These are phyloP conservation scores for Penicillium coprophilum DNA, from an alignment of 495 filamentous ascomycete species.

Conservation along the genomic window DNA sequence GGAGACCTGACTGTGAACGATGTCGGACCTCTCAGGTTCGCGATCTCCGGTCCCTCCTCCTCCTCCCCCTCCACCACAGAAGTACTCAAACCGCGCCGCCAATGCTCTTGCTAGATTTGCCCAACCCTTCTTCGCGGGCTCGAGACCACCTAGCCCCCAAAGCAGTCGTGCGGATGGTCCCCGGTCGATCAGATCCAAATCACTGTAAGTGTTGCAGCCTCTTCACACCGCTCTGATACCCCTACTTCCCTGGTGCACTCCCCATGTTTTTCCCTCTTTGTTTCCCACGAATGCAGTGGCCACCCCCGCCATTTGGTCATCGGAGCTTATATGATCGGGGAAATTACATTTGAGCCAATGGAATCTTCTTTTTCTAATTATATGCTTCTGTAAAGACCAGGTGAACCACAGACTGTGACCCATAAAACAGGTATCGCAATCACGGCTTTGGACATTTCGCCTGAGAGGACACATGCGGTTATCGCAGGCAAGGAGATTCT, in stretches of 20 bases:
- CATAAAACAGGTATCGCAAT: constrained; percentile 74
- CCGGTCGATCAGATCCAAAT: constrained; percentile 45
- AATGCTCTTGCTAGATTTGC: constrained; percentile 58
- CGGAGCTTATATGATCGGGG: constrained; percentile 7
- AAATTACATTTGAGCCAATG: constrained; percentile 12
- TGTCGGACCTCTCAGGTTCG: constrained; percentile 46
- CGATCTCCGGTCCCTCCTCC: constrained; percentile 43
- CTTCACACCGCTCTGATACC: constrained; percentile 27
- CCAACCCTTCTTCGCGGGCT: constrained; percentile 56
- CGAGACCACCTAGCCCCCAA: constrained; percentile 55
- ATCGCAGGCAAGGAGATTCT: constrained; percentile 81
- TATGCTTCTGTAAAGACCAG: constrained; percentile 45
- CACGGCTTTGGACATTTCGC: constrained; percentile 73
- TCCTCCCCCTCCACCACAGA: constrained; percentile 53
- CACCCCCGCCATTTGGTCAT: constrained; percentile 14
- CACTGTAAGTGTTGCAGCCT: constrained; percentile 35
- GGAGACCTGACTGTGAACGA: constrained; percentile 31
- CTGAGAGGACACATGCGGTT: constrained; percentile 71
- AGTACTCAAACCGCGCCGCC: constrained; percentile 51
- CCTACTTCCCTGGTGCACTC: neutral
- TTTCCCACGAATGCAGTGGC: neutral
- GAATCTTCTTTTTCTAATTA: constrained; percentile 22
- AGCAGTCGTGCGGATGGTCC: constrained; percentile 37
- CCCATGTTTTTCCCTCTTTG: neutral
- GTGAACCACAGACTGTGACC: constrained; percentile 68